Evolutionary conservation across 345 rosid species (phyloP), one percentile per base, ranked within the genome.

Genomic region (Populus pruinosa): DNA sequence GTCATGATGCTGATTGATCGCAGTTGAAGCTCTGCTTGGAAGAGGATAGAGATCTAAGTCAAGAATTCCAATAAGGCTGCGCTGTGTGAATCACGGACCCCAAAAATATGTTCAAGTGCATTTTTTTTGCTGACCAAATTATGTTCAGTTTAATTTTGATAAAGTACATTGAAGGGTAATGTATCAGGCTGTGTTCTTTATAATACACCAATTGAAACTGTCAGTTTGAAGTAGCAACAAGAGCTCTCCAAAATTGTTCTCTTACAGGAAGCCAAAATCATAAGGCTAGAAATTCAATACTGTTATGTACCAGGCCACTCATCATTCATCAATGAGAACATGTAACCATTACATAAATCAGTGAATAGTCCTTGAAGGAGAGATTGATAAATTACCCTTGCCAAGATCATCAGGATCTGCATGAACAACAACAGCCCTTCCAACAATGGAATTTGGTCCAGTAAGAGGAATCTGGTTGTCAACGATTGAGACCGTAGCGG

Each of bases 341-440:
- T 10, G 8, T 61, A 68, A 25, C 63, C 31, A 23, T 27, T 33
- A 50, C 31, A 31, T 18, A 56, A 39, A n/a, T n/a, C 6, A 59
- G 59, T 53, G 20, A 8, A 20, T 20, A 53, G 25, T 8, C 29
- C 29, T n/a, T 59, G 5, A n/a, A 59, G 63, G 27, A 23, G 9
- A 10, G 41, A 72, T 44, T 49, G 0, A 73, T 75, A 74, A 4
- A 80, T 86, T 85, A 94, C 98, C 98, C 91, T 85, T 94, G 86
- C 97, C 98, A 68, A 94, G 98, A 81, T 92, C 98, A 87, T 96
- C 98, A 77, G 96, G 94, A 85, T 92, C 98, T 5, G 87, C 87
- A 79, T 96, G 98, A 72, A 92, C 93, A 82, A 95, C 99, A 80
- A 96, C 91, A 71, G 98, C 93, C 85, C 99, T 91, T 80, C 99